Evolutionary conservation across 169 alveolate genomes (phyloP).

Genomic region (Sarcocystis neurona): DNA sequence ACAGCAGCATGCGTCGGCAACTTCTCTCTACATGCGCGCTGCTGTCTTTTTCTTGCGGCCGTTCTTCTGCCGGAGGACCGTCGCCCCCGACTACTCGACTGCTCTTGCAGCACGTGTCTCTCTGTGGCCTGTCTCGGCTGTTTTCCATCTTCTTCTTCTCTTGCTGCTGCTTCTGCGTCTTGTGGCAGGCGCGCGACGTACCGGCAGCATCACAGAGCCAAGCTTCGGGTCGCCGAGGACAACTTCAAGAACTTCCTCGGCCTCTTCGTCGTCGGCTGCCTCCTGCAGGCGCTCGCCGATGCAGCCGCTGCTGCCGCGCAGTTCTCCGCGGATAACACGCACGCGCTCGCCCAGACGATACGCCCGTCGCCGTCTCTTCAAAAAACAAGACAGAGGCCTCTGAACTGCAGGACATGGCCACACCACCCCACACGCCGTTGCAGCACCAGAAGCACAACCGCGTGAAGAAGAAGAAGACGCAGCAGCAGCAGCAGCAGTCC

Average conservation of each 20-base stretch:
- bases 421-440: no score
- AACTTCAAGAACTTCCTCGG: constrained; percentile 11
- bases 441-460: neutral
- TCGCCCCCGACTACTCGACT: no score
- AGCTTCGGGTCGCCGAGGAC: constrained; percentile 1
- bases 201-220: constrained; percentile 30
- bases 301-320: constrained; percentile 32
- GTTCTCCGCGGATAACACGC: constrained; percentile 14
- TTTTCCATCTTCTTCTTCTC: no score
- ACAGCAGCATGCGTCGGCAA: no score
- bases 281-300: constrained; percentile 24
- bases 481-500: neutral
- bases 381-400: neutral
- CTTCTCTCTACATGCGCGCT: no score
- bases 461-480: neutral
- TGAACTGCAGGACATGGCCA: no score
- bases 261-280: constrained; percentile 13
- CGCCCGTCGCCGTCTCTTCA: constrained; percentile 40
- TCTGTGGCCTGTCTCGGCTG: no score
- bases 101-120: no score
- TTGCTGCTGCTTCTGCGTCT: no score
- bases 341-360: constrained; percentile 39
- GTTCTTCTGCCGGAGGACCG: no score
- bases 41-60: no score
- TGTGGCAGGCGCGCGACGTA: no score